A percentile compares a stretch with the other conserved stretches of the same genome.
Evolutionary conservation across 2,329 filamentous ascomycete species (phyloP).

Genomic region (Leptodontidium sp.): DNA sequence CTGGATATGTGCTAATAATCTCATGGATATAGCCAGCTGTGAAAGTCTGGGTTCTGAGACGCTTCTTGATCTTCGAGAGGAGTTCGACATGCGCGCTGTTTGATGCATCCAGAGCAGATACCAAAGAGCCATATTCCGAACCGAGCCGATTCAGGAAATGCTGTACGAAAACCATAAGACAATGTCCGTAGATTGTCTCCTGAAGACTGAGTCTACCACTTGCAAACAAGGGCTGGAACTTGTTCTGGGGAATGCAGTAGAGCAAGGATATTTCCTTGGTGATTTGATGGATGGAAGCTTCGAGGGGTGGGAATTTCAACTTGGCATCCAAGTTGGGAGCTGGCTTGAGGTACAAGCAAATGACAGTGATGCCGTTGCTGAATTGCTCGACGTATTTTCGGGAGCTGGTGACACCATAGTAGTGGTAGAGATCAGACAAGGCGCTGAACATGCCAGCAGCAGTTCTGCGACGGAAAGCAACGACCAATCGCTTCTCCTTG

Average conservation of each 20-base stretch:
- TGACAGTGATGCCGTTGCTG: conserved; percentile 96
- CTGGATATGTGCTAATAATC: conserved; percentile 91
- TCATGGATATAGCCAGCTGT: conserved; percentile 98
- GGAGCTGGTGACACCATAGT: conserved; percentile 95
- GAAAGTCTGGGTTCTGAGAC: conserved; percentile 94
- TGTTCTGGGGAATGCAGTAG: conserved; percentile 98
- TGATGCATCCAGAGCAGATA: conserved; percentile 78
- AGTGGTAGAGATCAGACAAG: conserved; percentile 95
- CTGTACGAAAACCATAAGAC: conserved; percentile 96
- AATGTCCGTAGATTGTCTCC: conserved; percentile 97
- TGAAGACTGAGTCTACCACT: conserved; percentile 88
- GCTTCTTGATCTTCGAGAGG: conserved; percentile 92
- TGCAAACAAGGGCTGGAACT: conserved; percentile 90
- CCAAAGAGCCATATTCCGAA: conserved; percentile 88
- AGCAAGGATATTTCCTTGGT: conserved; percentile 97
- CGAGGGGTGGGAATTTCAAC: conserved; percentile 76
- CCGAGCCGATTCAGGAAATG: conserved; percentile 95
- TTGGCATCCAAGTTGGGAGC: conserved; percentile 65
- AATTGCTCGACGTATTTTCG: conserved; percentile 99
- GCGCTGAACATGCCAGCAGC: conserved; percentile 95
- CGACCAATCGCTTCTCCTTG: conserved; percentile 90
- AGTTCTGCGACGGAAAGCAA: conserved; percentile 93
- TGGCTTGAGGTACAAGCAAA: conserved; percentile 92
- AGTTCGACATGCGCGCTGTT: conserved; percentile 86
- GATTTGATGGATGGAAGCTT: conserved; percentile 97